Conservation (phyloP, 177 flowering plant genomes). For the Vitis hybrid region DNA sequence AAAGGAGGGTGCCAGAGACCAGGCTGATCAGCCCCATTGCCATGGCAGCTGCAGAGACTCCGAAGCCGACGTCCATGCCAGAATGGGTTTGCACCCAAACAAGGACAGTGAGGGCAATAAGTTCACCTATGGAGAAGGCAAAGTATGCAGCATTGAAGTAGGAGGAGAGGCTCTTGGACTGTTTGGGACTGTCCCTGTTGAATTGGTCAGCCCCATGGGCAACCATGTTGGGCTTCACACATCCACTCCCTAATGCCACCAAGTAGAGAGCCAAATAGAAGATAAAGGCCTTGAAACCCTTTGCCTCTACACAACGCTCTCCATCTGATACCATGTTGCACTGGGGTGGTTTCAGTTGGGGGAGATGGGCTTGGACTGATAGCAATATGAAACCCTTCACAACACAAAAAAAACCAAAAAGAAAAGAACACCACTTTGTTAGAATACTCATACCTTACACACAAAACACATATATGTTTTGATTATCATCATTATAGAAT, state of each 20-base stretch:
- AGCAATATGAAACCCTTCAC: slow-evolving; percentile 84
- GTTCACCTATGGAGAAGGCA: slow-evolving; percentile 86
- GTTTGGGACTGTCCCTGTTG: slow-evolving; percentile 41
- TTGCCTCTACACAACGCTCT: slow-evolving; percentile 54
- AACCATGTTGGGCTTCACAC: slow-evolving; percentile 92
- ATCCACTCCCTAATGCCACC: slow-evolving; percentile 97
- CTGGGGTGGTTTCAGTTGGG: slow-evolving; percentile 70
- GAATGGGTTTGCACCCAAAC: slow-evolving; percentile 93
- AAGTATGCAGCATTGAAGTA: slow-evolving; percentile 94
- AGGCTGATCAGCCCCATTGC: slow-evolving; percentile 71
- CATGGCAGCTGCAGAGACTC: slow-evolving; percentile 91
- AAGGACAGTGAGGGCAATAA: slow-evolving; percentile 83
- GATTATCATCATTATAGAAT: no score
- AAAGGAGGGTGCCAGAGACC: slow-evolving; percentile 63
- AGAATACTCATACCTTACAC: no score
- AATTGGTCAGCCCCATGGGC: slow-evolving; percentile 97
- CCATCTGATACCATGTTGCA: slow-evolving; percentile 53
- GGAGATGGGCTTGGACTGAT: slow-evolving; percentile 89
- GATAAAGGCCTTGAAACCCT: slow-evolving; percentile 68
- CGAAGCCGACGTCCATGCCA: slow-evolving; percentile 96
- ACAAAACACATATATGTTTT: no score
- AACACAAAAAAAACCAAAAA: background rate
- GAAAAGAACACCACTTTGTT: background rate
- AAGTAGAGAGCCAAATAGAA: slow-evolving; percentile 82
- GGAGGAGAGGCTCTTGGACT: slow-evolving; percentile 70